phyloP scores from a whole-genome alignment of 352 stramenopile genomes.

The Pythium insidiosum region DNA sequence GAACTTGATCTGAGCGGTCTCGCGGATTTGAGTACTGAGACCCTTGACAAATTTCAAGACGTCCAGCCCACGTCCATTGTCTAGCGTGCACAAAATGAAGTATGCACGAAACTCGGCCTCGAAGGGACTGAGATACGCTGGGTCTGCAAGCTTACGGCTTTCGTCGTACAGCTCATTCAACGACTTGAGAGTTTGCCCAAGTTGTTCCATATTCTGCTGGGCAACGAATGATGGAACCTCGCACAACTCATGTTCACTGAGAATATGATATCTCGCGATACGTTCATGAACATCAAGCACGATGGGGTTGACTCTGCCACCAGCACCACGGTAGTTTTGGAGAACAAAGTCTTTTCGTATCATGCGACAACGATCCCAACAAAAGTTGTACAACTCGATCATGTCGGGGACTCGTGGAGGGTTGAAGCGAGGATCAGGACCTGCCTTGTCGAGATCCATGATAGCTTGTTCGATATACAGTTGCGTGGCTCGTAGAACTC shows the following conservation, averaged over 20 bases:
- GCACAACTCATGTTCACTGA: constrained; percentile 92
- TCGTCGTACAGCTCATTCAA: constrained; percentile 86
- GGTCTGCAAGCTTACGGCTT: constrained; percentile 53
- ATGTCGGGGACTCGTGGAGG: constrained; percentile 56
- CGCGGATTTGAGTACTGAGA: constrained; percentile 39
- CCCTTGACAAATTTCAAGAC: constrained; percentile 85
- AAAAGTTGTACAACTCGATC: constrained; percentile 95
- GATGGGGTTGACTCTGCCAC: constrained; percentile 88
- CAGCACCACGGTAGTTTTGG: constrained; percentile 93
- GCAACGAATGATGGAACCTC: constrained; percentile 76
- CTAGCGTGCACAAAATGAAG: constrained; percentile 79
- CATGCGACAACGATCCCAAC: constrained; percentile 95
- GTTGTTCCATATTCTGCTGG: constrained; percentile 87
- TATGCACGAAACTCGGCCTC: constrained; percentile 80
- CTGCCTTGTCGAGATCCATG: constrained; percentile 69
- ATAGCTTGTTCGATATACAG: constrained; percentile 82
- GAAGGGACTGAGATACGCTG: constrained; percentile 63
- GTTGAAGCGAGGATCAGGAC: constrained; percentile 61
- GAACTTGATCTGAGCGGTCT: constrained; percentile 76
- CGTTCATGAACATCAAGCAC: constrained; percentile 92
- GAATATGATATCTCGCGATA: constrained; percentile 92
- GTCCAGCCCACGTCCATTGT: constrained; percentile 76
- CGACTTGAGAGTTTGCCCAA: constrained; percentile 83
- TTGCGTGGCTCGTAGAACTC: constrained; percentile 70
- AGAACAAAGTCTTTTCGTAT: constrained; percentile 96